Percentiles rank a stretch among this genome's conserved stretches.
These are phyloP conservation scores for Coniosporium tulheliwenetii DNA, from an alignment of 2,329 filamentous ascomycete species.

Conservation along the genomic window DNA sequence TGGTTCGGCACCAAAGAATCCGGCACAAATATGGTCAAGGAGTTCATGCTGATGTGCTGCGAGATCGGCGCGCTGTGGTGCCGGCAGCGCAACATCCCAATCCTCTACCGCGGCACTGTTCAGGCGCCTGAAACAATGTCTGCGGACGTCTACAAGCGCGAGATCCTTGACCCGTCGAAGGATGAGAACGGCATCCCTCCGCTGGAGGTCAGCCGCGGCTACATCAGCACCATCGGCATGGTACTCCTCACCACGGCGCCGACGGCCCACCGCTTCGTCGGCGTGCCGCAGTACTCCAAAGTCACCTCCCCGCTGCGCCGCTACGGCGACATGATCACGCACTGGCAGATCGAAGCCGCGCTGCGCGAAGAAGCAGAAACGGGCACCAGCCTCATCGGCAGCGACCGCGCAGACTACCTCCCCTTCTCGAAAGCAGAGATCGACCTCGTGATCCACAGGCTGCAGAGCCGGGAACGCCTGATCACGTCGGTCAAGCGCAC, in stretches of 20 bases:
- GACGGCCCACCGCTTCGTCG: slow-evolving; percentile 33
- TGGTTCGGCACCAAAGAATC: slow-evolving; percentile 10
- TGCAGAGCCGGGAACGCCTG: slow-evolving; percentile 27
- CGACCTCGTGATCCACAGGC: slow-evolving; percentile 30
- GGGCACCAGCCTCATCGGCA: slow-evolving; percentile 23
- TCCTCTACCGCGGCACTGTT: slow-evolving; percentile 28
- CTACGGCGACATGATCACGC: slow-evolving; percentile 43
- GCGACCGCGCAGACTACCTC: slow-evolving; percentile 16
- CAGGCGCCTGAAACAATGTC: slow-evolving; percentile 16
- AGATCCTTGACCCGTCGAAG: slow-evolving; percentile 20
- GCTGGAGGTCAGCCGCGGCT: slow-evolving; percentile 22
- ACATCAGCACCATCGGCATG: slow-evolving; percentile 23
- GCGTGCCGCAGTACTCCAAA: slow-evolving; percentile 38
- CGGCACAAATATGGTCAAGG: slow-evolving; percentile 18
- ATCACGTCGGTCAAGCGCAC: slow-evolving; percentile 20
- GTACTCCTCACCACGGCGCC: slow-evolving; percentile 30
- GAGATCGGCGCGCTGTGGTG: slow-evolving; percentile 36
- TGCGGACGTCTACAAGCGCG: slow-evolving; percentile 11
- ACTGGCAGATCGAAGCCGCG: slow-evolving; percentile 50
- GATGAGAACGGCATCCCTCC: slow-evolving; percentile 19
- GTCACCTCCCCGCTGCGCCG: slow-evolving; percentile 45
- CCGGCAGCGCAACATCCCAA: slow-evolving; percentile 33
- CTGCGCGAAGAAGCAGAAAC: slow-evolving; percentile 37
- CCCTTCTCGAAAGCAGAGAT: slow-evolving; percentile 35
- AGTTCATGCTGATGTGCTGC: slow-evolving; percentile 41